phyloP scores from a whole-genome alignment of 2,329 filamentous ascomycete species.

The Clonostachys rhizophaga region DNA sequence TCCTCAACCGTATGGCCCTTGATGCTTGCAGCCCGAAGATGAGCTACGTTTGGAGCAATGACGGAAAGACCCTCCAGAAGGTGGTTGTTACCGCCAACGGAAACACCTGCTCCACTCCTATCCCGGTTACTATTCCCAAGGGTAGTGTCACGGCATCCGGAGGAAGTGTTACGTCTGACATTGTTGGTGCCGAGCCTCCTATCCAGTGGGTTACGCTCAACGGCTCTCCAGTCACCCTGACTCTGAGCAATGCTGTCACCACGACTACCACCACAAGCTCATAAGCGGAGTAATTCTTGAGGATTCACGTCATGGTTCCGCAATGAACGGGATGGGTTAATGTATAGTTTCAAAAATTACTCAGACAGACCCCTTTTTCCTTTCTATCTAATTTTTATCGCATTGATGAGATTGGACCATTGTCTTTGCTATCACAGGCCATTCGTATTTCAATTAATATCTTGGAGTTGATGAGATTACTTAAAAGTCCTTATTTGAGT shows the following conservation, averaged over 20 bases:
- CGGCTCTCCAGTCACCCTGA: constrained; percentile 37
- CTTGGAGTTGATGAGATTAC: too few relatives aligned
- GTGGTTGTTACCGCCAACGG: constrained; percentile 41
- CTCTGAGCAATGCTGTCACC: constrained; percentile 4
- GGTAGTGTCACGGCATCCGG: constrained; percentile 31
- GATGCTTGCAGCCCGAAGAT: constrained; percentile 46
- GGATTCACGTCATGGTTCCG: too few relatives aligned
- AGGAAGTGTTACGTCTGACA: constrained; percentile 36
- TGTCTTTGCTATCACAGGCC: too few relatives aligned
- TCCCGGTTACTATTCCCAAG: constrained; percentile 49
- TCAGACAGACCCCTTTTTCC: too few relatives aligned
- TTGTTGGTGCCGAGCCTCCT: constrained; percentile 46
- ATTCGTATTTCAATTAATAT: too few relatives aligned
- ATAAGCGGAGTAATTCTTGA: too few relatives aligned
- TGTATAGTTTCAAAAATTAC: too few relatives aligned
- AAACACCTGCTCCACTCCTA: constrained; percentile 43
- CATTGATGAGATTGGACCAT: too few relatives aligned
- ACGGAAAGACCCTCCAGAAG: constrained; percentile 36
- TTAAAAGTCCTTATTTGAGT: too few relatives aligned
- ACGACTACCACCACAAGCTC: too few relatives aligned
- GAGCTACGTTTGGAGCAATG: constrained; percentile 33
- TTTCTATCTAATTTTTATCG: too few relatives aligned
- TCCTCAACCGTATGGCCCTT: constrained; percentile 46
- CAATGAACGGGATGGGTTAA: too few relatives aligned
- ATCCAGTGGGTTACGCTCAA: constrained; percentile 43